A percentile compares a stretch with the other conserved stretches of the same genome.
Conservation (phyloP, 495 filamentous ascomycete species). For the Aspergillus ostianus region DNA sequence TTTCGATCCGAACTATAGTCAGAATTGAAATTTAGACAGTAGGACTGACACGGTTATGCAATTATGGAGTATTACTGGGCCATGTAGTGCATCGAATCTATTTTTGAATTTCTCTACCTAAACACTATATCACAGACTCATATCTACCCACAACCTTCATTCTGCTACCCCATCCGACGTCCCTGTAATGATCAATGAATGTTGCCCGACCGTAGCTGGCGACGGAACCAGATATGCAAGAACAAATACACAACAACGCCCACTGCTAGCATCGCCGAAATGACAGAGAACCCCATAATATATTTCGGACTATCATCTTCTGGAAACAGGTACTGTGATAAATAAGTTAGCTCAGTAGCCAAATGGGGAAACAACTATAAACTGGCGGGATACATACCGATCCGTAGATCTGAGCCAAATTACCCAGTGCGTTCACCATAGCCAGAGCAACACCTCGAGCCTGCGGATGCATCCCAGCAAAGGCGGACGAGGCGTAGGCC, state of each 20-base stretch:
- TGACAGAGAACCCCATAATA: constrained; percentile 16
- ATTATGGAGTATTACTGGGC: no score
- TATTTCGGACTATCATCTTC: constrained; percentile 11
- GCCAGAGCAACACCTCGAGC: constrained; percentile 44
- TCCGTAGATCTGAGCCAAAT: constrained; percentile 52
- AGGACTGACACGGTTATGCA: no score
- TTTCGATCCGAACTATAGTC: no score
- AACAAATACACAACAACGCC: constrained; percentile 10
- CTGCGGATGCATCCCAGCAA: constrained; percentile 34
- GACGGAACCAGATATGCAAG: constrained; percentile 10
- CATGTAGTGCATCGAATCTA: neutral
- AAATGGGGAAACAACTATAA: neutral
- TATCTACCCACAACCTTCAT: neutral
- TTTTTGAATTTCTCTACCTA: neutral
- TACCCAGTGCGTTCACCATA: constrained; percentile 49
- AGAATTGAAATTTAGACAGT: no score
- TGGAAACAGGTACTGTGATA: constrained; percentile 8
- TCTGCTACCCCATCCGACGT: neutral
- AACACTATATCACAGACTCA: neutral
- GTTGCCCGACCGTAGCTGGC: neutral
- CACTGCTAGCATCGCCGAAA: constrained; percentile 14
- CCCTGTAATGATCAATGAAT: neutral
- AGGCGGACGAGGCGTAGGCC: constrained; percentile 42
- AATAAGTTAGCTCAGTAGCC: neutral
- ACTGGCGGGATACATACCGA: constrained; percentile 15